A percentile compares a stretch with the other conserved stretches of the same genome.
These are phyloP conservation scores for Salix brachista DNA, from an alignment of 345 rosid genomes.

Conservation along the genomic window DNA sequence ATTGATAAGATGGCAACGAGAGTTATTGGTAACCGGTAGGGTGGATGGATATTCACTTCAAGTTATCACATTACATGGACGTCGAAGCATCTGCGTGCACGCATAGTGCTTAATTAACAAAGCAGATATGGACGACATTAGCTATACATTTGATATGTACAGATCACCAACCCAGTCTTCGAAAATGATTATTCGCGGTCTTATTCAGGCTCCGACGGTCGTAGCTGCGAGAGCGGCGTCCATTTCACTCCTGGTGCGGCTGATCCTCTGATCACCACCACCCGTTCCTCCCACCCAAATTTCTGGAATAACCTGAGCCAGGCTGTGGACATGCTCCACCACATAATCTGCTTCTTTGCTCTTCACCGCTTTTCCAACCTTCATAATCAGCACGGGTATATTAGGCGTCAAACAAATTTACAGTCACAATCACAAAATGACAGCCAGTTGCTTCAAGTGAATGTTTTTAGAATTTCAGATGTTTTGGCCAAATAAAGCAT, in stretches of 20 bases:
- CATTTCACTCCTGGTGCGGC: constrained; percentile 42
- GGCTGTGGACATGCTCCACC: constrained; percentile 39
- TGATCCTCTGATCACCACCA: constrained; percentile 35
- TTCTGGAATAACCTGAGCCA: constrained; percentile 60
- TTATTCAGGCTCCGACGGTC: constrained; percentile 53
- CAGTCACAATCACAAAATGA: background rate
- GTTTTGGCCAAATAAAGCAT: background rate
- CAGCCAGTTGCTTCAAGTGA: background rate
- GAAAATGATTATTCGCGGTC: background rate
- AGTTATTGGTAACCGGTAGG: background rate
- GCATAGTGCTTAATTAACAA: background rate
- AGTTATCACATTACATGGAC: background rate
- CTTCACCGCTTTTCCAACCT: constrained; percentile 70
- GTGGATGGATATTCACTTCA: background rate
- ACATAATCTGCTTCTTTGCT: constrained; percentile 66
- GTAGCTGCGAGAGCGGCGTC: constrained; percentile 42
- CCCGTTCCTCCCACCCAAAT: constrained; percentile 44
- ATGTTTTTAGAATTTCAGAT: background rate
- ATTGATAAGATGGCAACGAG: background rate
- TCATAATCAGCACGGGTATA: background rate
- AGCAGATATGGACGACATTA: background rate
- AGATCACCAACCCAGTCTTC: background rate
- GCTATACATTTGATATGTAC: constrained; percentile 2
- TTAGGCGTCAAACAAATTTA: background rate
- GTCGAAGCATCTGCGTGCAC: background rate